Percentiles rank a stretch among this genome's conserved stretches.
Conservation (phyloP, 1,284 basidiomycete genomes). For the Golubevia sp. region DNA sequence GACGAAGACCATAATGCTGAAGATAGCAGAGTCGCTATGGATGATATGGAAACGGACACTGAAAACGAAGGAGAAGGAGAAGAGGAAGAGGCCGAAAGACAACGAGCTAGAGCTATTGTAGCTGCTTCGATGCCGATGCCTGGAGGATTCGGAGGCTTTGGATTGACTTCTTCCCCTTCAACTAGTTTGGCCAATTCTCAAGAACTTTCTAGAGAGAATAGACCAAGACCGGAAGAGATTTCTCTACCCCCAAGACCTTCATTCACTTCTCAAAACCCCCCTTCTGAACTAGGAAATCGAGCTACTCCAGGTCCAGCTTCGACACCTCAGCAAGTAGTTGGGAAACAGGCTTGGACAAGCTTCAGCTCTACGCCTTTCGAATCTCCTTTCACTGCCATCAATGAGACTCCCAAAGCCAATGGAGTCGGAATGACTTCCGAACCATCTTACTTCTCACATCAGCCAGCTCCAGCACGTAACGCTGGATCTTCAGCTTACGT, state of each 20-base stretch:
- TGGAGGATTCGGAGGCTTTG: neutral
- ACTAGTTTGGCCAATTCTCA: slow-evolving; percentile 13
- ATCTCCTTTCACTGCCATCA: slow-evolving; percentile 15
- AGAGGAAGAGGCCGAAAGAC: slow-evolving; percentile 3
- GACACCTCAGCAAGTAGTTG: slow-evolving; percentile 6
- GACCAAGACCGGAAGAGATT: slow-evolving; percentile 23
- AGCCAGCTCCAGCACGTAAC: slow-evolving; percentile 3
- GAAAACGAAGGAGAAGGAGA: slow-evolving; percentile 20
- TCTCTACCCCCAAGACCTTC: slow-evolving; percentile 33
- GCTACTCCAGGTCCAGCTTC: neutral
- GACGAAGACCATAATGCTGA: slow-evolving; percentile 27
- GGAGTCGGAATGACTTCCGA: slow-evolving; percentile 17
- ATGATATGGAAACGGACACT: slow-evolving; percentile 9
- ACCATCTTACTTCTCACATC: slow-evolving; percentile 39
- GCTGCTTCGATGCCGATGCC: slow-evolving; percentile 3
- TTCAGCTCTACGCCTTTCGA: slow-evolving; percentile 34
- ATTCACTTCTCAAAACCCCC: slow-evolving; percentile 16
- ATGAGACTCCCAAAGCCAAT: slow-evolving; percentile 18
- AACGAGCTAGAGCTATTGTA: neutral
- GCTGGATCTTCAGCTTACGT: slow-evolving; percentile 1
- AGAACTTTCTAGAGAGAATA: slow-evolving; percentile 12
- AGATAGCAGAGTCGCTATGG: slow-evolving; percentile 22
- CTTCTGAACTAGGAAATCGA: slow-evolving; percentile 1
- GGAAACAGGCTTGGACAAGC: slow-evolving; percentile 31
- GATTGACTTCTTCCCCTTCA: neutral